These are phyloP conservation scores for Aureobasidium sp. DNA, from an alignment of 2,329 filamentous ascomycete species.

Conservation along the genomic window DNA sequence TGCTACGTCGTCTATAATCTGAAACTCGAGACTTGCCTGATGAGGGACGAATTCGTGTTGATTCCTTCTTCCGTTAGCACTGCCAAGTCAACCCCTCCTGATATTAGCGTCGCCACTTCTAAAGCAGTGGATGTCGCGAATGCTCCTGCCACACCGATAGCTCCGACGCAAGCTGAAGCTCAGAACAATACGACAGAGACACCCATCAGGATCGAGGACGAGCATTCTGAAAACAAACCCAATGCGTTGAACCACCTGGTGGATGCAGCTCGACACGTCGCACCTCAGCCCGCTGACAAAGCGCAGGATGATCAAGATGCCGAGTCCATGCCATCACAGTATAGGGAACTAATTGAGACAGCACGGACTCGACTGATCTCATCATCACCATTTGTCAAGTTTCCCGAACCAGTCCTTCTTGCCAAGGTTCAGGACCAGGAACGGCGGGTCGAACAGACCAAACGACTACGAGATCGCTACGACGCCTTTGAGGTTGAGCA, in stretches of 20 bases:
- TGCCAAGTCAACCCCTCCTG: slow-evolving; percentile 2
- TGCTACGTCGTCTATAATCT: slow-evolving; percentile 97
- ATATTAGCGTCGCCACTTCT: not conserved
- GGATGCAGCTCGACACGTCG: slow-evolving; percentile 13
- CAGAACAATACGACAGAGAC: not conserved
- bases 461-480: slow-evolving; percentile 70
- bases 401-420: slow-evolving; percentile 85
- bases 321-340: slow-evolving; percentile 63
- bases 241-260: slow-evolving; percentile 10
- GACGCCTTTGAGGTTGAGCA: slow-evolving; percentile 38
- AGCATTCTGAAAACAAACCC: not conserved
- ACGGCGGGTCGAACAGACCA: slow-evolving; percentile 71
- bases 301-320: slow-evolving; percentile 32
- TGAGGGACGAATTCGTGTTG: slow-evolving; percentile 86
- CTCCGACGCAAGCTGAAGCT: not conserved
- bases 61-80: slow-evolving; percentile 50
- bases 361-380: slow-evolving; percentile 91
- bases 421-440: slow-evolving; percentile 91
- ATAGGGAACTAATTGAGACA: slow-evolving; percentile 89
- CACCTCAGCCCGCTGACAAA: not conserved
- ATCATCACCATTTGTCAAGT: slow-evolving; percentile 92
- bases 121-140: not conserved
- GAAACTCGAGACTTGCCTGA: slow-evolving; percentile 87
- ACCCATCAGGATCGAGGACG: not conserved
- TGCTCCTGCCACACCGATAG: not conserved